Conservation (phyloP, 2,329 filamentous ascomycete genomes). For the Pseudohalonectria lignicola region DNA sequence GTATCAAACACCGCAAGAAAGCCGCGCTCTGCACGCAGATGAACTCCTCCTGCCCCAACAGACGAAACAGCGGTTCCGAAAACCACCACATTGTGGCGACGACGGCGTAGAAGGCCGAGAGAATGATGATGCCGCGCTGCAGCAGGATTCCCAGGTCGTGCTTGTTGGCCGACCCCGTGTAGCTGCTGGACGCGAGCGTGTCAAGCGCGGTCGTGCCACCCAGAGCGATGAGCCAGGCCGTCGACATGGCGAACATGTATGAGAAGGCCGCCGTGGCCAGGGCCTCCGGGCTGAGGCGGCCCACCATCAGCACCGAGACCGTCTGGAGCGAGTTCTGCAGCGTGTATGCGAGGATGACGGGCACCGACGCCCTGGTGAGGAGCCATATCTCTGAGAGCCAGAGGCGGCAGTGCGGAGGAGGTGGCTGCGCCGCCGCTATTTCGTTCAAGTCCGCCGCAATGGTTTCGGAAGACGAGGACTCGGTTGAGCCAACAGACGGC, state of each 20-base stretch:
- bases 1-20: conserved; percentile 65
- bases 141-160: conserved; percentile 69
- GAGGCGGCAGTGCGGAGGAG: conserved; percentile 6
- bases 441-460: too few species aligned
- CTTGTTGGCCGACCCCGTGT: conserved; percentile 70
- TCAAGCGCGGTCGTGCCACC: conserved; percentile 81
- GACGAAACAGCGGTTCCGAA: conserved; percentile 62
- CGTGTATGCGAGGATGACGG: conserved; percentile 75
- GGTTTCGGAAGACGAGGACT: too few species aligned
- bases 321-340: conserved; percentile 82
- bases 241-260: conserved; percentile 90
- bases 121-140: conserved; percentile 63
- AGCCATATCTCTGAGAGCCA: conserved; percentile 53
- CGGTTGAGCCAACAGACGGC: too few species aligned
- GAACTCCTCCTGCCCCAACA: conserved; percentile 66
- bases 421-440: too few species aligned
- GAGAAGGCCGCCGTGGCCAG: conserved; percentile 76
- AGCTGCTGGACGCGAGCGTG: conserved; percentile 72
- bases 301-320: conserved; percentile 69
- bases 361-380: conserved; percentile 57
- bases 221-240: conserved; percentile 76
- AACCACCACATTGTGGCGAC: conserved; percentile 65
- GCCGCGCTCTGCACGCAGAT: conserved; percentile 63
- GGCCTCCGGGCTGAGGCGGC: conserved; percentile 67
- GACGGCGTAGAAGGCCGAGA: conserved; percentile 61